Conservation (phyloP, 805 yeast species). For the Nakazawaea sp. region DNA sequence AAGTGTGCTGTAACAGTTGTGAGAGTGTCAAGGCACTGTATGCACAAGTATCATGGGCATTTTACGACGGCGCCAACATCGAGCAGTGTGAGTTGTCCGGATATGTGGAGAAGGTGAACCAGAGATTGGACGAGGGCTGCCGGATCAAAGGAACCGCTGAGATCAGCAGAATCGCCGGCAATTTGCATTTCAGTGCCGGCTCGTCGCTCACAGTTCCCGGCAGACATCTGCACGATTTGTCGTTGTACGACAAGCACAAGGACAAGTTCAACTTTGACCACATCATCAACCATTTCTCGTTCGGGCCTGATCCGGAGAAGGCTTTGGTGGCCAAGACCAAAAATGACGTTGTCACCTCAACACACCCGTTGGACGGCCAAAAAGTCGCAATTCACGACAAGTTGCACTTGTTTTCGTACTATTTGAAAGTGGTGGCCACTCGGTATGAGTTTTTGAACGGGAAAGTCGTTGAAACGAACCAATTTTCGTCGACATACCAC, state of each 20-base stretch:
- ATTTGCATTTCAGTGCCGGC: slow-evolving; percentile 95
- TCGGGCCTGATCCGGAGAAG: slow-evolving; percentile 54
- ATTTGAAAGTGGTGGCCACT: slow-evolving; percentile 84
- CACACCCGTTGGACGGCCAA: slow-evolving; percentile 64
- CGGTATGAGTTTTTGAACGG: slow-evolving; percentile 66
- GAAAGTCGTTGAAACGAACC: slow-evolving; percentile 65
- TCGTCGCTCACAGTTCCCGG: slow-evolving; percentile 53
- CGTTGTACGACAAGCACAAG: slow-evolving; percentile 52
- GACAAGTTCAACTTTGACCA: slow-evolving; percentile 72
- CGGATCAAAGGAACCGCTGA: slow-evolving; percentile 72
- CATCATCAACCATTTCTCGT: slow-evolving; percentile 69
- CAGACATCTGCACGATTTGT: slow-evolving; percentile 79
- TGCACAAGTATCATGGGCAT: slow-evolving; percentile 75
- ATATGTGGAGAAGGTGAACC: slow-evolving; percentile 57
- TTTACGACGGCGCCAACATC: slow-evolving; percentile 79
- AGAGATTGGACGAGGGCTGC: slow-evolving; percentile 77
- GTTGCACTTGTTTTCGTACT: slow-evolving; percentile 66
- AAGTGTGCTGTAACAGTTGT: slow-evolving; percentile 80
- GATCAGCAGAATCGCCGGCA: slow-evolving; percentile 83
- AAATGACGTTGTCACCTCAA: slow-evolving; percentile 31
- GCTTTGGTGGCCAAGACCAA: slow-evolving; percentile 11
- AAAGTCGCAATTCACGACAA: slow-evolving; percentile 37
- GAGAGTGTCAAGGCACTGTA: slow-evolving; percentile 77
- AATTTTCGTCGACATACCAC: slow-evolving; percentile 83
- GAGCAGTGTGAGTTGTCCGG: slow-evolving; percentile 91